These are phyloP conservation scores for Torulaspora quercuum DNA, from an alignment of 805 yeast genomes.

Conservation along the genomic window DNA sequence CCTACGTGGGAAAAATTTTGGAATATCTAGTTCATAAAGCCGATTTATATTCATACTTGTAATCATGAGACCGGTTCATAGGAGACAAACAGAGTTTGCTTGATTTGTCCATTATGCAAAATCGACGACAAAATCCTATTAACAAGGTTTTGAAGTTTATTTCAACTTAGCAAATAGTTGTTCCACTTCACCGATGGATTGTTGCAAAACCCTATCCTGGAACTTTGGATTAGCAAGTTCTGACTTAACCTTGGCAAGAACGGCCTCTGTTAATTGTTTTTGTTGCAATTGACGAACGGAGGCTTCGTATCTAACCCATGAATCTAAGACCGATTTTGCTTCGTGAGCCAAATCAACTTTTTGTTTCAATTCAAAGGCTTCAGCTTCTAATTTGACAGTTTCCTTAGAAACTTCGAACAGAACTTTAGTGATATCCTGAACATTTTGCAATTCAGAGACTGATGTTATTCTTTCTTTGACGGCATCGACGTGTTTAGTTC, in stretches of 20 bases:
- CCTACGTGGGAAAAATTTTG: constrained; percentile 11
- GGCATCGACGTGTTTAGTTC: constrained; percentile 86
- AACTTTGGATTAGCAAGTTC: constrained; percentile 83
- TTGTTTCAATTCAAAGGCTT: constrained; percentile 91
- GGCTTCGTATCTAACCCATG: constrained; percentile 98
- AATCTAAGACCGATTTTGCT: constrained; percentile 93
- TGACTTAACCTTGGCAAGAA: constrained; percentile 82
- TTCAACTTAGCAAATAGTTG: constrained; percentile 56
- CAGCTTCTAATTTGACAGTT: constrained; percentile 93
- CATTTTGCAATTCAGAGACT: constrained; percentile 86
- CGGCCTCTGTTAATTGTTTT: constrained; percentile 80
- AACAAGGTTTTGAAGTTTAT: constrained; percentile 18
- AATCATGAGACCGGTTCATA: constrained; percentile 2
- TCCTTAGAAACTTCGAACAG: constrained; percentile 93
- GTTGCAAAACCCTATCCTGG: constrained; percentile 88
- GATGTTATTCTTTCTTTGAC: constrained; percentile 88
- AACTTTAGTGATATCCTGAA: constrained; percentile 85
- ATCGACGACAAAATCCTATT: not conserved
- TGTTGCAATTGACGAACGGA: constrained; percentile 96
- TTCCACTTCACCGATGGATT: constrained; percentile 91
- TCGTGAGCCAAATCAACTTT: constrained; percentile 78
- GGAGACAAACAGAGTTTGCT: constrained; percentile 7
- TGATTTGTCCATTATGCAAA: constrained; percentile 8
- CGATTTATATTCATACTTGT: too few species aligned
- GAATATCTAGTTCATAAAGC: constrained; percentile 28